Evolutionary conservation across 1,284 basidiomycete genomes (phyloP), one percentile per base, ranked within the genome.

Genomic region (Hemileia vastatrix): DNA sequence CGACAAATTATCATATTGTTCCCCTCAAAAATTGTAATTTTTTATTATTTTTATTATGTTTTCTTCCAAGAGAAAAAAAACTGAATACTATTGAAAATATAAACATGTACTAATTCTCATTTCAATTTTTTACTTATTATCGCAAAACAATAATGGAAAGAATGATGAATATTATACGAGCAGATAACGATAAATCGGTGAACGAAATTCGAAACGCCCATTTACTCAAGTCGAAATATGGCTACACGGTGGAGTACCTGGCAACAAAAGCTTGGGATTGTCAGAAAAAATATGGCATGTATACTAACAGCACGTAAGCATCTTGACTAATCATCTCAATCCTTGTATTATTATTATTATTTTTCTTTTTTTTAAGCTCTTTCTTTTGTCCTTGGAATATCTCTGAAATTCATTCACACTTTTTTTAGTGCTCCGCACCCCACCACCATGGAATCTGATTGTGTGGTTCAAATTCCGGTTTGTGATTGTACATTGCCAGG

Each of bases 131-230:
- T 13, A 21, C 6, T 50, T 4, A n/a, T n/a, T 31, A 9, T 9
- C 3, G 11, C 27, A 8, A 31, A 8, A 8, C 3, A 15, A 19
- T n/a, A 33, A 32, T n/a, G 49, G 33, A 18, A 19, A 59, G 59
- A 13, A 63, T 63, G 60, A 63, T 63, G 60, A 63, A 63, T 19
- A 47, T 63, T 13, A 55, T 63, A 31, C 60, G 53, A 23, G 60
- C 60, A 5, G 33, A 63, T 43, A 45, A 32, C 2, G 40, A 63
- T 27, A 63, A 63, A 52, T 45, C 48, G 6, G 33, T 63, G 3
- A 63, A 63, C 40, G 53, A 63, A 13, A 63, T 50, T 18, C 45
- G 27, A 19, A 63, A 63, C 21, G 60, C 60, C 19, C 32, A 54
- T 13, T 21, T 63, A 9, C 52, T 63, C n/a, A 49, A 56, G 45